Evolutionary conservation across 2,329 filamentous ascomycete species (phyloP), one percentile per base, ranked within the genome.

Genomic region (Pyrenophora teres): DNA sequence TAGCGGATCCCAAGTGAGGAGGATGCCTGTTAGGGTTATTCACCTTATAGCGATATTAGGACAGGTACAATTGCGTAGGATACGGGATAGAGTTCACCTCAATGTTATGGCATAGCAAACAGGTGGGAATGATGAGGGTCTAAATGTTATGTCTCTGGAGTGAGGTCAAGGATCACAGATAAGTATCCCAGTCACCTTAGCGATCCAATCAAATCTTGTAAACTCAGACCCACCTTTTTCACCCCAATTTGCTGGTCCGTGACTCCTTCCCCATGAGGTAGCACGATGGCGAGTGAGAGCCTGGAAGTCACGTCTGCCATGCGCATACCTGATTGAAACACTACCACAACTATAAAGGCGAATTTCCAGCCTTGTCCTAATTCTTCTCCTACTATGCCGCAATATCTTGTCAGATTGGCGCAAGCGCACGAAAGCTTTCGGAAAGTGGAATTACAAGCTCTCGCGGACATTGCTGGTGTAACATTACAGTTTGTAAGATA

Each of bases 351-450:
- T 25, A 4, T 38, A 18, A 21, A 27, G 15, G 27, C n/a, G 2
- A 21, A 30, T 13, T 15, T 32, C 8, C 9, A 10, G 21, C 27
- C 27, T 10, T 4, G 19, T 9, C 9, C 16, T 9, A 13, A 41
- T 36, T 25, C 15, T 18, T 25, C 5, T 15, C 30, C 23, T 37
- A 54, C 32, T 27, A 74, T 74, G 71, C 69, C 69, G 85, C 85
- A 95, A 56, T 97, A 90, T 69, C 82, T 99, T 54, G 86, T 99
- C 59, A 89, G 93, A 64, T 92, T 97, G 71, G 88, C 87, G 38
- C 94, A 97, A 74, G 81, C 83, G 52, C 92, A 97, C 73, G 91
- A 97, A 77, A 88, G 85, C n/a, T 99, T 99, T 71, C 88, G 93
- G 33, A 80, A 86, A 49, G 85, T 92, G 3, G 94, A 99, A 74